These are phyloP conservation scores for Globisporangium emineosum DNA, from an alignment of 352 stramenopile species.

Conservation along the genomic window DNA sequence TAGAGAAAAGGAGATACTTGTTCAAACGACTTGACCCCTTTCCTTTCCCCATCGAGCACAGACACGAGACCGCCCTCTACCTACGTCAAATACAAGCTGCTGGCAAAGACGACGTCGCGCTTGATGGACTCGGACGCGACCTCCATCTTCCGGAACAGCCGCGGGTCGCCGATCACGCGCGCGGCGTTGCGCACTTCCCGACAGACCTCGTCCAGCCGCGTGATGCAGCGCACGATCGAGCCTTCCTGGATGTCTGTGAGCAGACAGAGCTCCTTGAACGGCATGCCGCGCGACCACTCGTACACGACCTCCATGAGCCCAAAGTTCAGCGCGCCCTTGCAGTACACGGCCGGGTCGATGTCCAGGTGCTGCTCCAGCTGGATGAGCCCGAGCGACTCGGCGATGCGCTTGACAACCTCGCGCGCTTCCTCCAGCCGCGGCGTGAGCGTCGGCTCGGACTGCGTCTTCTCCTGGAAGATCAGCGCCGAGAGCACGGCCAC, in stretches of 20 bases:
- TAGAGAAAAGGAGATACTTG: conserved; percentile 9
- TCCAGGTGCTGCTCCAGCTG: conserved; percentile 80
- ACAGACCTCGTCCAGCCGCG: conserved; percentile 96
- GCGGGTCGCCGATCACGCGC: conserved; percentile 93
- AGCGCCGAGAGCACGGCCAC: conserved; percentile 95
- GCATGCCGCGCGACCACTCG: conserved; percentile 97
- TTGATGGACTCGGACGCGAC: conserved; percentile 96
- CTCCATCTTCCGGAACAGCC: conserved; percentile 97
- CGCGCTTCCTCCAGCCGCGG: conserved; percentile 69
- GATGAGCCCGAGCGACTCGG: conserved; percentile 74
- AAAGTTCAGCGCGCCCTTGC: conserved; percentile 94
- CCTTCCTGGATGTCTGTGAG: conserved; percentile 97
- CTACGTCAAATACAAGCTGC: conserved; percentile 92
- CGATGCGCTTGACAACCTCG: conserved; percentile 87
- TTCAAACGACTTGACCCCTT: background rate
- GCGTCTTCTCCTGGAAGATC: conserved; percentile 96
- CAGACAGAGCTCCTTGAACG: conserved; percentile 95
- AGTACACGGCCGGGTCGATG: conserved; percentile 91
- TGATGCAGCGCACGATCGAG: conserved; percentile 97
- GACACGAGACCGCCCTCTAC: background rate
- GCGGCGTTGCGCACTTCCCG: conserved; percentile 96
- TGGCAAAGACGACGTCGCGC: conserved; percentile 97
- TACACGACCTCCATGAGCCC: conserved; percentile 95
- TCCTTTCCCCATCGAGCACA: background rate
- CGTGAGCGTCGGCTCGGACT: conserved; percentile 74